phyloP scores from a whole-genome alignment of 2,329 filamentous ascomycete species.

The Colletotrichum lupini region DNA sequence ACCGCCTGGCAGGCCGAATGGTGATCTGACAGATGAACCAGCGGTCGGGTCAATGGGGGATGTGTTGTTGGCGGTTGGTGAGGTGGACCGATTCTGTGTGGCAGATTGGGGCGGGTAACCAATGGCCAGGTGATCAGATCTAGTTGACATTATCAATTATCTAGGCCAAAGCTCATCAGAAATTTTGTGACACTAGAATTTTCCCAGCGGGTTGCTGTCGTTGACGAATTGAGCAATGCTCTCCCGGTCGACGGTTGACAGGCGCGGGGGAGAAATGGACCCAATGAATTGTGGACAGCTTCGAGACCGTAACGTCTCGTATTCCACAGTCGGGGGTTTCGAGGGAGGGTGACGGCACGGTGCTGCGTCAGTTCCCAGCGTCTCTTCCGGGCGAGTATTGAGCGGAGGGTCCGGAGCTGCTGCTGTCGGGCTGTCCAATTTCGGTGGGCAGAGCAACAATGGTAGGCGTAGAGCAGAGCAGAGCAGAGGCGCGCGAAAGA shows the following conservation, averaged over 20 bases:
- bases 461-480: constrained; percentile 4
- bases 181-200: constrained; percentile 15
- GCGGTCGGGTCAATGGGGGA: constrained; percentile 82
- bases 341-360: neutral
- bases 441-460: constrained; percentile 21
- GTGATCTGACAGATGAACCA: constrained; percentile 73
- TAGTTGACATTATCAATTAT: constrained; percentile 95
- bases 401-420: constrained; percentile 3
- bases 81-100: constrained; percentile 78
- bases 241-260: constrained; percentile 11
- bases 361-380: constrained; percentile 12
- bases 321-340: constrained; percentile 17
- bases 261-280: constrained; percentile 12
- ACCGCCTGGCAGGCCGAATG: constrained; percentile 76
- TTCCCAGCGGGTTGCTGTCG: constrained; percentile 15
- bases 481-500: constrained; percentile 23
- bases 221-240: constrained; percentile 21
- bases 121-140: constrained; percentile 87
- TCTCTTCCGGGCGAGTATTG: constrained; percentile 8
- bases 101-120: constrained; percentile 80
- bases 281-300: constrained; percentile 25
- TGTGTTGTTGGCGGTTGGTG: constrained; percentile 82
- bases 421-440: constrained; percentile 2
- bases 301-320: constrained; percentile 22
- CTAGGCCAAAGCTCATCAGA: constrained; percentile 61